Percentiles rank a stretch among this genome's conserved stretches.
These are phyloP conservation scores for Pyronema omphalodes DNA, from an alignment of 495 filamentous ascomycete species.

Conservation along the genomic window DNA sequence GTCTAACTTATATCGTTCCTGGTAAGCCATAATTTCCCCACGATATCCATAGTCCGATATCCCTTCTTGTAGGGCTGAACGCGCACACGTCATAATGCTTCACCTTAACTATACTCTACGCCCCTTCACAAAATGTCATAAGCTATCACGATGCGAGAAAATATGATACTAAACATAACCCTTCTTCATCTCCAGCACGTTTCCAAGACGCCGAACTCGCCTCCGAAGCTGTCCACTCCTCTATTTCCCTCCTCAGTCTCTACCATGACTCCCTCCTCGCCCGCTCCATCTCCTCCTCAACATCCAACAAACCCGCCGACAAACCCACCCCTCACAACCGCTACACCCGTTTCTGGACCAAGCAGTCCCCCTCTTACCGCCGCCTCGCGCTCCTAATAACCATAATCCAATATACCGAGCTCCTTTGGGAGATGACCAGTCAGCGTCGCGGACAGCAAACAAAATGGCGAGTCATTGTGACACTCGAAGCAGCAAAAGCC, in stretches of 20 bases:
- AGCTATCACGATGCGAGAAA: background rate
- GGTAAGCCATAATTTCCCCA: conserved; percentile 31
- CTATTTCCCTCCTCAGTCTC: conserved; percentile 73
- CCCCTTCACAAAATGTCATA: no score
- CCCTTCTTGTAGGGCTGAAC: no score
- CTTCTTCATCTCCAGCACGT: conserved; percentile 38
- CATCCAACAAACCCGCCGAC: conserved; percentile 27
- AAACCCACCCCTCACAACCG: conserved; percentile 60
- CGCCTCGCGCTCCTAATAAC: conserved; percentile 62
- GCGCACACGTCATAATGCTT: no score
- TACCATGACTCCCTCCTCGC: conserved; percentile 86
- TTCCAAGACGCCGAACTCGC: conserved; percentile 87
- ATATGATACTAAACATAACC: background rate
- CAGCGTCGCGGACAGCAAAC: conserved; percentile 61
- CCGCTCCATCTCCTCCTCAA: conserved; percentile 33
- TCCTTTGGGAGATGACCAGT: conserved; percentile 64
- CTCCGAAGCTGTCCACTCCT: conserved; percentile 79
- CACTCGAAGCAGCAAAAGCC: conserved; percentile 75
- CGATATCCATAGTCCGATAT: no score
- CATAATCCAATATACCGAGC: conserved; percentile 80
- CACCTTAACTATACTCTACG: no score
- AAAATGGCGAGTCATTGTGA: conserved; percentile 76
- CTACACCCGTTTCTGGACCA: conserved; percentile 80
- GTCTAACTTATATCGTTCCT: conserved; percentile 87
- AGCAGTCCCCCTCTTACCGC: conserved; percentile 54